A percentile compares a stretch with the other conserved stretches of the same genome.
These are phyloP conservation scores for Trametes pubescens DNA, from an alignment of 1,284 basidiomycete species.

Conservation along the genomic window DNA sequence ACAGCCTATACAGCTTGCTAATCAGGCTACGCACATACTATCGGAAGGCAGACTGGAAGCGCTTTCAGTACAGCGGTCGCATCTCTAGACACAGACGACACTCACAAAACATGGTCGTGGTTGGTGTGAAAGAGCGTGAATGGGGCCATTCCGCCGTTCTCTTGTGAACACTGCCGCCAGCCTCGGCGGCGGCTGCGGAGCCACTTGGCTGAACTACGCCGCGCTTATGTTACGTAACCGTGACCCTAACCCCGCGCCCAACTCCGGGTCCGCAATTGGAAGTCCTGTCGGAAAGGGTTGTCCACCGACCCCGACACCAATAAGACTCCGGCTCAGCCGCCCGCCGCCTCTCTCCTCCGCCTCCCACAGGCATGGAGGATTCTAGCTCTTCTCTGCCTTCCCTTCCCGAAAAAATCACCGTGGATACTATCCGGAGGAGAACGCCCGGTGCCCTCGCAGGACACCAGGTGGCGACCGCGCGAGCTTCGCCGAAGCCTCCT, in stretches of 20 bases:
- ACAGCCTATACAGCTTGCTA: neutral
- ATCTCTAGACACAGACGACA: neutral
- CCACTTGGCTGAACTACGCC: slow-evolving; percentile 15
- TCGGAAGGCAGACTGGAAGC: slow-evolving; percentile 55
- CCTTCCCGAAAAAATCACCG: neutral
- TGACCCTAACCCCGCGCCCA: slow-evolving; percentile 10
- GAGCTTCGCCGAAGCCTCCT: neutral
- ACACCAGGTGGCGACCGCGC: slow-evolving; percentile 1
- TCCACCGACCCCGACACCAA: slow-evolving; percentile 16
- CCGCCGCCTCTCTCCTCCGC: neutral
- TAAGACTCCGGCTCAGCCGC: slow-evolving; percentile 8
- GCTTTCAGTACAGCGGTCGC: slow-evolving; percentile 13
- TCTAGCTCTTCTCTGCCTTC: neutral
- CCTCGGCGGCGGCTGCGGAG: slow-evolving; percentile 23
- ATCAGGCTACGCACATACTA: slow-evolving; percentile 49
- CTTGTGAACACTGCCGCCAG: neutral
- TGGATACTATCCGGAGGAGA: neutral
- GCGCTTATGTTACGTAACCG: slow-evolving; percentile 19
- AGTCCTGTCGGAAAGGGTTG: slow-evolving; percentile 10
- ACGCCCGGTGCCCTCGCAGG: slow-evolving; percentile 1
- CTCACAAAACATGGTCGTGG: slow-evolving; percentile 48
- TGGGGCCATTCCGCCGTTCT: slow-evolving; percentile 10
- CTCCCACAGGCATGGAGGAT: neutral
- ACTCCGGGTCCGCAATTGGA: slow-evolving; percentile 12
- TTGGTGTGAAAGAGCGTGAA: slow-evolving; percentile 21